Conservation (phyloP, 768 basidiomycete genomes). For the Amanita jacksonii region DNA sequence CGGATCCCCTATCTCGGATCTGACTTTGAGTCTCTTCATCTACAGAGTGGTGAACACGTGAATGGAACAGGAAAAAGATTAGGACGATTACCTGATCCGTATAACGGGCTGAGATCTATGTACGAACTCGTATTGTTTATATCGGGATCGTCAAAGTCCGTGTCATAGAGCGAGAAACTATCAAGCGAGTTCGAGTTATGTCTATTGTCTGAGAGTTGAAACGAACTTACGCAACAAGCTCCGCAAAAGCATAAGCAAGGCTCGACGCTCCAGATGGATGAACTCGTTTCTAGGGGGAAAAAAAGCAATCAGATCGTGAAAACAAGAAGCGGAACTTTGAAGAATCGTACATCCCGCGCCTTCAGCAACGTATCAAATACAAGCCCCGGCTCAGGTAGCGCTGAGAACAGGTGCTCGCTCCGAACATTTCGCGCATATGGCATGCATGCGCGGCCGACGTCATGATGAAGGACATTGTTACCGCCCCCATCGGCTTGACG, state of each 20-base stretch:
- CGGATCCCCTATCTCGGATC: constrained; percentile 38
- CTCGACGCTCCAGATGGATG: constrained; percentile 53
- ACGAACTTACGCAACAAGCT: constrained; percentile 34
- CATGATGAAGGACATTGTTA: constrained; percentile 36
- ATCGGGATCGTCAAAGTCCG: constrained; percentile 29
- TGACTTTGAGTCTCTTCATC: constrained; percentile 28
- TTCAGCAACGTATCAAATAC: constrained; percentile 56
- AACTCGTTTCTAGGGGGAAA: constrained; percentile 21
- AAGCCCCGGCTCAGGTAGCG: constrained; percentile 46
- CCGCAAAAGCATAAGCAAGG: constrained; percentile 58
- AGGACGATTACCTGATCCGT: constrained; percentile 33
- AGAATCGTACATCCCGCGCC: constrained; percentile 25
- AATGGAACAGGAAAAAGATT: constrained; percentile 2
- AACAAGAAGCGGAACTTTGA: constrained; percentile 18
- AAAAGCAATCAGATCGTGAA: constrained; percentile 9
- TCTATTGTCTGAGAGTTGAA: background rate
- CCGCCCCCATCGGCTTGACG: constrained; percentile 40
- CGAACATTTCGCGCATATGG: constrained; percentile 48
- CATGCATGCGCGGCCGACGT: constrained; percentile 39
- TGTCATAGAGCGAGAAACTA: constrained; percentile 44
- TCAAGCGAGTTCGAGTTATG: background rate
- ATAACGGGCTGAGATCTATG: constrained; percentile 47
- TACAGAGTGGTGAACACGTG: constrained; percentile 10
- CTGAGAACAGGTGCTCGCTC: constrained; percentile 27
- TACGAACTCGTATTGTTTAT: constrained; percentile 48